These are phyloP conservation scores for Ceratocystis colombiana DNA, from an alignment of 2,329 filamentous ascomycete genomes.

Conservation along the genomic window DNA sequence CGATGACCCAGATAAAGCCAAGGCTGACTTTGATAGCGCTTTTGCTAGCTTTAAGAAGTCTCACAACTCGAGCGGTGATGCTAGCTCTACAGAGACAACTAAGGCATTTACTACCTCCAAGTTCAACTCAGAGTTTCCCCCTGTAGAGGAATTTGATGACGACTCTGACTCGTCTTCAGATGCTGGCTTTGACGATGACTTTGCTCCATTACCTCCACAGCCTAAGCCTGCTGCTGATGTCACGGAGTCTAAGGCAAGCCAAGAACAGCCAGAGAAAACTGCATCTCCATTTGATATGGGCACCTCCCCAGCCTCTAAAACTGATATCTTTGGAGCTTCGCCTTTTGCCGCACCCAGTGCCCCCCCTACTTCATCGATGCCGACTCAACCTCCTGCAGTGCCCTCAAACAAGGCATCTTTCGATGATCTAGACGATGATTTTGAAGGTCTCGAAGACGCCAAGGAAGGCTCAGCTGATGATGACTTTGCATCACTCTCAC, in stretches of 20 bases:
- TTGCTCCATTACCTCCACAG: slow-evolving; percentile 53
- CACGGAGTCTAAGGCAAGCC: slow-evolving; percentile 30
- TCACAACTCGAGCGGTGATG: slow-evolving; percentile 39
- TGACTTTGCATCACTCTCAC: slow-evolving; percentile 65
- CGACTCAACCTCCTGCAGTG: slow-evolving; percentile 29
- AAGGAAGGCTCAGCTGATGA: slow-evolving; percentile 72
- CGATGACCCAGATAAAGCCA: slow-evolving; percentile 50
- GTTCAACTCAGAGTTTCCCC: slow-evolving; percentile 77
- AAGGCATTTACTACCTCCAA: slow-evolving; percentile 37
- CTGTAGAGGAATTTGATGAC: slow-evolving; percentile 77
- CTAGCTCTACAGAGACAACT: slow-evolving; percentile 30
- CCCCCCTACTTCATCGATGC: slow-evolving; percentile 27
- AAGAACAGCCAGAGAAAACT: slow-evolving; percentile 19
- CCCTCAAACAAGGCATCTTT: slow-evolving; percentile 46
- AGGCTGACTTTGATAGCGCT: slow-evolving; percentile 75
- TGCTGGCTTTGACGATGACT: slow-evolving; percentile 85
- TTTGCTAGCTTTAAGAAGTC: slow-evolving; percentile 63
- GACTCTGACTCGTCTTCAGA: slow-evolving; percentile 75
- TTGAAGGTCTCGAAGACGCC: slow-evolving; percentile 73
- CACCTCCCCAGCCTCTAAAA: slow-evolving; percentile 26
- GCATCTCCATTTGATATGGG: slow-evolving; percentile 18
- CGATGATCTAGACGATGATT: slow-evolving; percentile 69
- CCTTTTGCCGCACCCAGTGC: slow-evolving; percentile 27
- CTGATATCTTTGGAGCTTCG: slow-evolving; percentile 36
- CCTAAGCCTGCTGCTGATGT: slow-evolving; percentile 27